These are phyloP conservation scores for Penicillium sclerotigenum DNA, from an alignment of 2,329 filamentous ascomycete genomes.

Conservation along the genomic window DNA sequence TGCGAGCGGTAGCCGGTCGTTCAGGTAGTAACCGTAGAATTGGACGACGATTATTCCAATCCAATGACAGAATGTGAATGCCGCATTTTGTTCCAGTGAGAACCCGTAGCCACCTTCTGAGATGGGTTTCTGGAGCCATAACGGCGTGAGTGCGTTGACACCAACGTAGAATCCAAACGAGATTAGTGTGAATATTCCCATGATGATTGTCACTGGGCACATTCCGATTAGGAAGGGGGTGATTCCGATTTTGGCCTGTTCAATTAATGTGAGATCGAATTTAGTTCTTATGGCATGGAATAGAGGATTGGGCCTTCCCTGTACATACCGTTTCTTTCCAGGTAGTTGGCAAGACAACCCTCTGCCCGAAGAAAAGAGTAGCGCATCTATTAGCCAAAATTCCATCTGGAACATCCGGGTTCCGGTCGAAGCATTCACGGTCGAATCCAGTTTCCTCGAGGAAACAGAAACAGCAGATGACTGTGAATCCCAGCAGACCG, in stretches of 20 bases:
- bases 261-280: background rate
- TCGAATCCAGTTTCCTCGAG: conserved; percentile 43
- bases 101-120: conserved; percentile 45
- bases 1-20: conserved; percentile 40
- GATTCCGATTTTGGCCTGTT: conserved; percentile 20
- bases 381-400: conserved; percentile 25
- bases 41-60: conserved; percentile 39
- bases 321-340: conserved; percentile 23
- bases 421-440: conserved; percentile 19
- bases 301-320: background rate
- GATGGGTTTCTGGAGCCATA: conserved; percentile 42
- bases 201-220: conserved; percentile 39
- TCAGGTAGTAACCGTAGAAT: conserved; percentile 38
- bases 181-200: conserved; percentile 39
- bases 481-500: conserved; percentile 34
- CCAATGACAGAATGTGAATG: conserved; percentile 44
- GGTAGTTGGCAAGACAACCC: conserved; percentile 22
- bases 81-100: conserved; percentile 39
- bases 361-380: conserved; percentile 28
- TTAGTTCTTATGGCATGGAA: background rate
- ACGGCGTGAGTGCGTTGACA: conserved; percentile 34
- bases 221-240: conserved; percentile 29
- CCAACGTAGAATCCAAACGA: conserved; percentile 38
- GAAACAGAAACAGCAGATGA: conserved; percentile 37
- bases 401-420: conserved; percentile 15